Base-by-base conservation (phyloP, 805 yeast genomes). In the Yarrowia porcina region DNA sequence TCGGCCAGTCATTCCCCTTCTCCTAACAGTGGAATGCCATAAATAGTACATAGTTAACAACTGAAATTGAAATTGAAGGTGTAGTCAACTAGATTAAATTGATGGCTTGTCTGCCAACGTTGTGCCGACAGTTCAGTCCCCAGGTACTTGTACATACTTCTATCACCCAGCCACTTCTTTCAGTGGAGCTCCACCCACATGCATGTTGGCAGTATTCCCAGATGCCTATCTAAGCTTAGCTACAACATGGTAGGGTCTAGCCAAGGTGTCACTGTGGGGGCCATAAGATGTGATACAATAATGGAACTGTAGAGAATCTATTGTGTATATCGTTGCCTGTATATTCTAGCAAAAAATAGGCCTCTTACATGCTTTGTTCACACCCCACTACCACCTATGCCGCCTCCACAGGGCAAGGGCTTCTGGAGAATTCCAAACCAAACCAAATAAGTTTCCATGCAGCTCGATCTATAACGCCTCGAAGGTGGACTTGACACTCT, bases 371-470 rank as follows among this genome's bases (percentile, higher is more conserved):
- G 28, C 28, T 8, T 25, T 5, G 8, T 25, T 4, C 3, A 32
- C 42, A n/a, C 23, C 42, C 10, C 5, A 17, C 10, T 38, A 11
- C 11, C 25, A 18, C 25, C n/a, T 15, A 13, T 20, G 52, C 27
- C 13, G 52, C 36, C 52, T 45, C 23, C 18, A 15, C 52, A 45
- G 56, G 56, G 56, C 56, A 49, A 49, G 56, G 56, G 56, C 56
- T 52, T 52, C 59, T 52, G 59, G 59, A 52, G 32, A 35, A 52
- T 52, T 52, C 59, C 59, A 52, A 23, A 52, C 44, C 32, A 52
- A 23, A 12, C 44, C 59, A 52, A 50, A 21, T 52, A 52, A 52
- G 59, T 52, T 52, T 36, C 42, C 42, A 52, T 52, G 59, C 59
- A 52, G 20, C 18, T 17, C 41, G 59, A 52, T 52, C 59, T 36